Percentiles rank a stretch among this genome's conserved stretches.
These are phyloP conservation scores for Myxozyma kluyveri DNA, from an alignment of 805 yeast genomes.

Conservation along the genomic window DNA sequence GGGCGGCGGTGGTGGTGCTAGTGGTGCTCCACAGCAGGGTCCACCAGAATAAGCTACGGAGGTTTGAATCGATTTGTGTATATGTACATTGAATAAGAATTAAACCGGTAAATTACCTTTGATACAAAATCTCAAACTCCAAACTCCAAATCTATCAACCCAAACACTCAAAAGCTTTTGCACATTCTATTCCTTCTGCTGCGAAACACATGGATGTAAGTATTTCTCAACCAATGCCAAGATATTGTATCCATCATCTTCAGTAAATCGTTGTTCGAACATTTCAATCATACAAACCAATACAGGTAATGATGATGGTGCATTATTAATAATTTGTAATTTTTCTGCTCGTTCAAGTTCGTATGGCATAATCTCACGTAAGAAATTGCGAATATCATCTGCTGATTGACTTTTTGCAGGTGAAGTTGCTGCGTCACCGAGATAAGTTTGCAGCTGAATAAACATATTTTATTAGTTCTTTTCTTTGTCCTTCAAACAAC, in stretches of 20 bases:
- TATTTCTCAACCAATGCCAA: slow-evolving; percentile 53
- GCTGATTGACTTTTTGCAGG: slow-evolving; percentile 38
- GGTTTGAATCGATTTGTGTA: not conserved
- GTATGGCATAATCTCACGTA: slow-evolving; percentile 45
- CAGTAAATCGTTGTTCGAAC: slow-evolving; percentile 81
- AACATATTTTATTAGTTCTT: too few species aligned
- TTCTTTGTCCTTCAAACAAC: too few species aligned
- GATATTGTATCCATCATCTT: slow-evolving; percentile 60
- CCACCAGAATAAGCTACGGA: slow-evolving; percentile 1
- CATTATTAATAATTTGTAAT: slow-evolving; percentile 74
- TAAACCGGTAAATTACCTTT: not conserved
- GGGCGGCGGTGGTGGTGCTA: slow-evolving; percentile 13
- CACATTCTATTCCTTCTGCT: not conserved
- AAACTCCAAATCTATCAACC: not conserved
- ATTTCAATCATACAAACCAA: slow-evolving; percentile 83
- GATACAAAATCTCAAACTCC: not conserved
- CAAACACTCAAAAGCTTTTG: not conserved
- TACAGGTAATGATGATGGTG: slow-evolving; percentile 77
- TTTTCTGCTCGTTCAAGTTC: slow-evolving; percentile 77
- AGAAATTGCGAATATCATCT: slow-evolving; percentile 41
- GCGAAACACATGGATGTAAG: slow-evolving; percentile 43
- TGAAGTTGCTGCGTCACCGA: slow-evolving; percentile 37
- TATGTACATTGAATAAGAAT: not conserved
- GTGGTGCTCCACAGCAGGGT: slow-evolving; percentile 6
- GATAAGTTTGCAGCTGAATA: slow-evolving; percentile 41